phyloP scores from a whole-genome alignment of 1,139 yeast genomes.

The Magnusiomyces magnusii region DNA sequence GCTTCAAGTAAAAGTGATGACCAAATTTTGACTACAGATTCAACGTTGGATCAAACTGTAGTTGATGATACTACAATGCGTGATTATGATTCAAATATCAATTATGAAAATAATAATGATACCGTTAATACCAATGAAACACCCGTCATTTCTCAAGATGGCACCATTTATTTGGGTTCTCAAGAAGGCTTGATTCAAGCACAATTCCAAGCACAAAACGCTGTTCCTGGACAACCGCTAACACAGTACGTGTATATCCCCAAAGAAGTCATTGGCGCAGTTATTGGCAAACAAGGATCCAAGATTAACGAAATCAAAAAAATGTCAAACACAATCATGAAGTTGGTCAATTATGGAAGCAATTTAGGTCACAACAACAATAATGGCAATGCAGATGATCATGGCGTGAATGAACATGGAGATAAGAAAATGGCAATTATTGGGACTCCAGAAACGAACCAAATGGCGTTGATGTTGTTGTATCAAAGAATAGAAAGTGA shows the following conservation, averaged over 20 bases:
- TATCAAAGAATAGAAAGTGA: conserved; percentile 26
- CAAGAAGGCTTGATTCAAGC: conserved; percentile 21
- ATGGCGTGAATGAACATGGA: conserved; percentile 18
- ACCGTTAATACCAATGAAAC: neutral
- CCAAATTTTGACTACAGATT: conserved; percentile 14
- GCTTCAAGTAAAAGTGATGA: neutral
- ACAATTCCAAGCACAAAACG: conserved; percentile 20
- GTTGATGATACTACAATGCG: conserved; percentile 1
- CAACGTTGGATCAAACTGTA: conserved; percentile 3
- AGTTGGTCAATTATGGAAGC: conserved; percentile 15
- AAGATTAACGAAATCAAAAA: conserved; percentile 76
- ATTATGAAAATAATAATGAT: no score
- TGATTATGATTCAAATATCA: neutral
- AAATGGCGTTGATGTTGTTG: conserved; percentile 24
- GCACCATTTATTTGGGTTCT: conserved; percentile 7
- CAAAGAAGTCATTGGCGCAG: conserved; percentile 72
- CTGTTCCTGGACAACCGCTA: conserved; percentile 24
- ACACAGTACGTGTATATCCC: conserved; percentile 48
- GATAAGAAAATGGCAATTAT: conserved; percentile 42
- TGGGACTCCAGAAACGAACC: conserved; percentile 57
- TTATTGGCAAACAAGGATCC: conserved; percentile 74
- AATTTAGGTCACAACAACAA: no score
- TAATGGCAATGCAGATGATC: conserved; percentile 11
- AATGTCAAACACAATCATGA: conserved; percentile 61
- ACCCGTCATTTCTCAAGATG: conserved; percentile 1